These are phyloP conservation scores for Theileria annulata DNA, from an alignment of 169 alveolate genomes.

Conservation along the genomic window DNA sequence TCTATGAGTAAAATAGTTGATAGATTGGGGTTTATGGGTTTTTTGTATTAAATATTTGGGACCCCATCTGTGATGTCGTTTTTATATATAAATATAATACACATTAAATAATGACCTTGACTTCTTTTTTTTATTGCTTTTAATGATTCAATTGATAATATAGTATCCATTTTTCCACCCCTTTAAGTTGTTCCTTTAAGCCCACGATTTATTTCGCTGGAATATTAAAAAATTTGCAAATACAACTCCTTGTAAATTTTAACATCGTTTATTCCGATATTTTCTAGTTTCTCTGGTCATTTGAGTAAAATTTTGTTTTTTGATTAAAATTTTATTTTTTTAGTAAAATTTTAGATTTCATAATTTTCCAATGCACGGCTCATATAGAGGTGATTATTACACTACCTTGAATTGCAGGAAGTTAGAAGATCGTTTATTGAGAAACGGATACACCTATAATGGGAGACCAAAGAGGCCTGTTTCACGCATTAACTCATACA, in stretches of 20 bases:
- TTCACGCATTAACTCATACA: not conserved
- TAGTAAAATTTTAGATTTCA: not conserved
- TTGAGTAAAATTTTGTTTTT: no score
- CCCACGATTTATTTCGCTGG: not conserved
- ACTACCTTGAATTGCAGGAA: not conserved
- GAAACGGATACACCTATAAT: not conserved
- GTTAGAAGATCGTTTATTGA: not conserved
- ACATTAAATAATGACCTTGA: not conserved
- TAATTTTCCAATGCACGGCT: not conserved
- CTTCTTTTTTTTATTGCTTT: not conserved
- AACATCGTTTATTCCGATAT: not conserved
- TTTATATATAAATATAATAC: not conserved
- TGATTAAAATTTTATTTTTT: no score
- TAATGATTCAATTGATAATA: not conserved
- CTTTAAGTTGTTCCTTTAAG: not conserved
- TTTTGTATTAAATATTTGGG: no score
- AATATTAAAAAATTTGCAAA: not conserved
- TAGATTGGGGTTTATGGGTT: not conserved
- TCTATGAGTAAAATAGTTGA: not conserved
- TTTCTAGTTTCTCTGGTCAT: not conserved
- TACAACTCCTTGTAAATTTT: not conserved
- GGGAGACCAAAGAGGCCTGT: not conserved
- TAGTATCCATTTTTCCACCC: not conserved
- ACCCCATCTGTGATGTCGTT: conserved; percentile 16
- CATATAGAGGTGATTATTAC: not conserved